Base-by-base conservation (phyloP, 805 yeast genomes). In the Starmerella bombi region DNA sequence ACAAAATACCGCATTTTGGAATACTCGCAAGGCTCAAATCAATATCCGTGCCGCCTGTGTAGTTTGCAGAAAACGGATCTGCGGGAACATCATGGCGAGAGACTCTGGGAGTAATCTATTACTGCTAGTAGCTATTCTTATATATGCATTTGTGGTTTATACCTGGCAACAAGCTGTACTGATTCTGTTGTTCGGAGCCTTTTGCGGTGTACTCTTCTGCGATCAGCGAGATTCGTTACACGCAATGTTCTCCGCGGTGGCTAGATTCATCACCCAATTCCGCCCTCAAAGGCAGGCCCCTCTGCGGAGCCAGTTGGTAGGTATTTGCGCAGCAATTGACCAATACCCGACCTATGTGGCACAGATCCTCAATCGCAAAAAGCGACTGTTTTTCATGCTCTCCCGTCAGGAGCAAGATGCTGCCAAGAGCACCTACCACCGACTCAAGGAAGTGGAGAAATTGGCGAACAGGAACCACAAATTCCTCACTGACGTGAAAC, bases 371-470 rank as follows among this genome's bases (percentile, higher is more conserved):
- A 40, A 44, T 12, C 46, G 58, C 12, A 44, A 53, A 16, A 45
- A 51, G 9, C 30, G 41, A 27, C 46, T 59, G 21, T 59, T 50
- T 38, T 48, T 52, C 29, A 51, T 46, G 43, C 49, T 77, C 70
- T 54, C 70, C 4, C 65, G 70, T 64, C 60, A 70, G 39, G 83
- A 77, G 47, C 81, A 76, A 52, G 59, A 65, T 12, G 55, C 73
- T 25, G 74, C 75, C 19, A 64, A 62, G 9, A 78, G 0, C 76
- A 80, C 61, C 46, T 67, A 22, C 59, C 63, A 17, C 7, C 75
- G 80, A 49, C 57, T 81, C 37, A 57, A 63, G 15, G 47, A 52
- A 6, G 65, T 76, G 1, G 82, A 79, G 43, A 44, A 49, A 1
- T 60, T 68, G 10, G 65, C 75, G 4, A 57, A 50, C 4, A 53